These are phyloP conservation scores for Dimargaris verticillata DNA, from an alignment of 192 early-diverging fungal genomes.

Conservation along the genomic window DNA sequence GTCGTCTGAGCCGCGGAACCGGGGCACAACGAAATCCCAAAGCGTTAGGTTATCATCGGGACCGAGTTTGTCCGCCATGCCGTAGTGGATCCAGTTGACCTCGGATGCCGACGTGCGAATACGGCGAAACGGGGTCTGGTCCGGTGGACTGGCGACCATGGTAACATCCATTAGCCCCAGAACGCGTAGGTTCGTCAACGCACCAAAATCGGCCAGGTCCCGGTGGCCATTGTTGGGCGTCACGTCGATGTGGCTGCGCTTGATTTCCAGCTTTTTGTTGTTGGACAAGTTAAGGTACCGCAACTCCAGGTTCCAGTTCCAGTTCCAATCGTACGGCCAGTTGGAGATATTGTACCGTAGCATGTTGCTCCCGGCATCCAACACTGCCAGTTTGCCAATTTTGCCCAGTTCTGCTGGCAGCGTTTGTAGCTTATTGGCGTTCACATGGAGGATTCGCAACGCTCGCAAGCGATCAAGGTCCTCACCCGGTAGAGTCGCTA, in stretches of 20 bases:
- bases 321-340: conserved; percentile 94
- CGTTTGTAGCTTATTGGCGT: conserved; percentile 78
- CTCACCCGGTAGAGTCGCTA: conserved; percentile 69
- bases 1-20: conserved; percentile 69
- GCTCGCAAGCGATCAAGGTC: conserved; percentile 57
- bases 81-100: conserved; percentile 68
- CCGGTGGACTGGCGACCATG: conserved; percentile 58
- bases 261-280: conserved; percentile 79
- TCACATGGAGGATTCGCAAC: conserved; percentile 62
- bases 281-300: conserved; percentile 83
- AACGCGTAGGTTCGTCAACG: conserved; percentile 56
- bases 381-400: conserved; percentile 50
- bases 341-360: conserved; percentile 88
- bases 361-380: conserved; percentile 76
- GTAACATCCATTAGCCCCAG: conserved; percentile 87
- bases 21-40: conserved; percentile 75
- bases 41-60: conserved; percentile 48
- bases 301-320: conserved; percentile 84
- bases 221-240: conserved; percentile 19
- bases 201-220: conserved; percentile 61
- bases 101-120: conserved; percentile 68
- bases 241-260: conserved; percentile 36
- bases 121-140: conserved; percentile 63
- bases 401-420: conserved; percentile 86
- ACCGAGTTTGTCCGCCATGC: conserved; percentile 70